A percentile compares a stretch with the other conserved stretches of the same genome.
phyloP scores from a whole-genome alignment of 2,329 filamentous ascomycete genomes.

The Curvularia hawaiiensis region DNA sequence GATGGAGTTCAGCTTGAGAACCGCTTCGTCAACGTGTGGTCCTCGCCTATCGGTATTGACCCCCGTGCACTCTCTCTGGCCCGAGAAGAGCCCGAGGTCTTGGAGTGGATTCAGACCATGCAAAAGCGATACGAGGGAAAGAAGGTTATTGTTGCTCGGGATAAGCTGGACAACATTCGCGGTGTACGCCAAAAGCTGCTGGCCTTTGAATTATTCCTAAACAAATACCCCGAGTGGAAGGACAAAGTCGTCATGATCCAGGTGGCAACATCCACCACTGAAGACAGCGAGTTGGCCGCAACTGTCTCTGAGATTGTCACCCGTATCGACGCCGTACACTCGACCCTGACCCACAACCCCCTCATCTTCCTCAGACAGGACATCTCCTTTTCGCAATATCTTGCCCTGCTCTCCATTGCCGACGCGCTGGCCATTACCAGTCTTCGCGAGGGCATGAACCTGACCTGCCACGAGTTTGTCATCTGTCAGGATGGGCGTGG shows the following conservation, averaged over 20 bases:
- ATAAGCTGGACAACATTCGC: conserved; percentile 91
- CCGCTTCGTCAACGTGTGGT: conserved; percentile 87
- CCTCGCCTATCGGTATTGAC: conserved; percentile 89
- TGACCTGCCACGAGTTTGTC: conserved; percentile 93
- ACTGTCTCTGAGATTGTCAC: conserved; percentile 93
- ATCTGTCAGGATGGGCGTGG: conserved; percentile 86
- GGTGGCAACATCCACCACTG: conserved; percentile 87
- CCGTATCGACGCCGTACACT: conserved; percentile 88
- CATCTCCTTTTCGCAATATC: conserved; percentile 88
- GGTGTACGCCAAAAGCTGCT: conserved; percentile 93
- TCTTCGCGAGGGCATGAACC: conserved; percentile 95
- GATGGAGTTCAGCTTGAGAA: conserved; percentile 91
- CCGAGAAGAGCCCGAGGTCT: conserved; percentile 73
- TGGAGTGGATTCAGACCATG: conserved; percentile 79
- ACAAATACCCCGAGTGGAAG: conserved; percentile 88
- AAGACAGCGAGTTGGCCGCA: conserved; percentile 85
- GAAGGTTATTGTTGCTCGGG: conserved; percentile 86
- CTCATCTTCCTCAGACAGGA: conserved; percentile 95
- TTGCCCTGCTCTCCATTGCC: conserved; percentile 87
- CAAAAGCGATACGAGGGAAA: conserved; percentile 85
- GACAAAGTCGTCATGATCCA: conserved; percentile 90
- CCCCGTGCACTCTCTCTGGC: conserved; percentile 74
- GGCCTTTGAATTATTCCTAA: conserved; percentile 90
- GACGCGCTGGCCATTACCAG: conserved; percentile 94
- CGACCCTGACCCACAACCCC: conserved; percentile 88